Conservation (phyloP, 495 filamentous ascomycete genomes). For the Neurospora tetrasperma region DNA sequence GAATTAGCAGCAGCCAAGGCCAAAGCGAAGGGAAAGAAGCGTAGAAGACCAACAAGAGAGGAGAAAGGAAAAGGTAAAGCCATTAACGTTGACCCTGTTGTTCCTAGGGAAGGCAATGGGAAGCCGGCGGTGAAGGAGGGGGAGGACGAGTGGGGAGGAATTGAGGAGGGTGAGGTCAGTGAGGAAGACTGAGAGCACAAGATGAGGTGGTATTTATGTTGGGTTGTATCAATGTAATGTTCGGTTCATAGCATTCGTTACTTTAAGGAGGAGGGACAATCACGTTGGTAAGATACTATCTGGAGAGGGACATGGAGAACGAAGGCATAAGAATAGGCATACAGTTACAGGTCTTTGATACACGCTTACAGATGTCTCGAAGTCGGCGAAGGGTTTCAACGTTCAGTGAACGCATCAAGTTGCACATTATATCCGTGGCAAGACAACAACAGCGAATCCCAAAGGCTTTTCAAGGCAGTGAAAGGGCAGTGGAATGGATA, state of each 20-base stretch:
- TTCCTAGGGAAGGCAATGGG: fast-evolving
- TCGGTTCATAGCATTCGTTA: no score
- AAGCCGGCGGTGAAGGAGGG: background rate
- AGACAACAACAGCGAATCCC: background rate
- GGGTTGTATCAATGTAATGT: no score
- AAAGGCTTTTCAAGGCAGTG: background rate
- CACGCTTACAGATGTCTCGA: no score
- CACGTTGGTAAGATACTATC: no score
- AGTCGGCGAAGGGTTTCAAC: background rate
- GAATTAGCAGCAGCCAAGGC: background rate
- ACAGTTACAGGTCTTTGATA: background rate
- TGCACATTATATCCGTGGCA: background rate
- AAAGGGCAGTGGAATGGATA: background rate
- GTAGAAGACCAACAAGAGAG: background rate
- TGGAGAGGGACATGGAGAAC: no score
- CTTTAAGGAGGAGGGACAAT: no score
- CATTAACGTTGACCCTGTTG: background rate
- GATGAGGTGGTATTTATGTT: no score
- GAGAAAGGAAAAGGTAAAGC: background rate
- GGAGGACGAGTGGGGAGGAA: background rate
- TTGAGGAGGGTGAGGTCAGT: background rate
- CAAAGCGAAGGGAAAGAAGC: background rate
- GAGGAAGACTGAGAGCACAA: background rate
- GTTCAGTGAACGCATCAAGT: background rate
- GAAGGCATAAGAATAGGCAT: no score